phyloP scores from a whole-genome alignment of 768 basidiomycete species.

The Leccinum boreale region DNA sequence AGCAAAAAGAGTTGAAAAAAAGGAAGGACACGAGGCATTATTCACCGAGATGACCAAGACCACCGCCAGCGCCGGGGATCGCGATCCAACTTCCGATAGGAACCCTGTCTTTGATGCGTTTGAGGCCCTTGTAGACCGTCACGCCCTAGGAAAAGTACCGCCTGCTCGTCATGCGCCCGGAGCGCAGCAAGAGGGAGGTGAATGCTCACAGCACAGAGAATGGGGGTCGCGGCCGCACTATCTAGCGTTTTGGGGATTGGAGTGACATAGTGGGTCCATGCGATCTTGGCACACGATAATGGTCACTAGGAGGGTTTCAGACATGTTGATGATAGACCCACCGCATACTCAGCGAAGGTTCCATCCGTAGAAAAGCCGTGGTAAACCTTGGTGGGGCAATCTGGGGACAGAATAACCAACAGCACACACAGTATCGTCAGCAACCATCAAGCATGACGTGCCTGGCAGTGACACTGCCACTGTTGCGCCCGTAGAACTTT shows the following conservation, averaged over 20 bases:
- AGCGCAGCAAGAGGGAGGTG: background rate
- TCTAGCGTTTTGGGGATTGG: conserved; percentile 41
- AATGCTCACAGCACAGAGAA: conserved; percentile 40
- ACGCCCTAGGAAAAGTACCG: conserved; percentile 25
- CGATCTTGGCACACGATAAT: conserved; percentile 19
- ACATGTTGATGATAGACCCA: conserved; percentile 12
- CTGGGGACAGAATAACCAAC: conserved; percentile 6
- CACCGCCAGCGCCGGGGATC: conserved; percentile 40
- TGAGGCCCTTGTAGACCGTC: conserved; percentile 47
- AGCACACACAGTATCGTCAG: background rate
- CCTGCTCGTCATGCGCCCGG: background rate
- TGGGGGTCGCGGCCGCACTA: conserved; percentile 40
- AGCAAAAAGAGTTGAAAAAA: background rate
- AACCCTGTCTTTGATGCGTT: conserved; percentile 24
- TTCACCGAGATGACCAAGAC: conserved; percentile 42
- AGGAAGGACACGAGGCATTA: background rate
- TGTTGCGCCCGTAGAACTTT: background rate
- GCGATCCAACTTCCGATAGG: conserved; percentile 38
- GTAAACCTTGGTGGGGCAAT: conserved; percentile 1
- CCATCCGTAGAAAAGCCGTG: conserved; percentile 43
- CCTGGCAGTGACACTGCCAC: background rate
- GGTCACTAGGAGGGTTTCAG: background rate
- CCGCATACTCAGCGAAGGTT: conserved; percentile 40
- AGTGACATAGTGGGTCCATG: conserved; percentile 40
- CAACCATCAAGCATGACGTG: background rate